These are phyloP conservation scores for Gossypium bickii DNA, from an alignment of 345 rosid species.

Conservation along the genomic window DNA sequence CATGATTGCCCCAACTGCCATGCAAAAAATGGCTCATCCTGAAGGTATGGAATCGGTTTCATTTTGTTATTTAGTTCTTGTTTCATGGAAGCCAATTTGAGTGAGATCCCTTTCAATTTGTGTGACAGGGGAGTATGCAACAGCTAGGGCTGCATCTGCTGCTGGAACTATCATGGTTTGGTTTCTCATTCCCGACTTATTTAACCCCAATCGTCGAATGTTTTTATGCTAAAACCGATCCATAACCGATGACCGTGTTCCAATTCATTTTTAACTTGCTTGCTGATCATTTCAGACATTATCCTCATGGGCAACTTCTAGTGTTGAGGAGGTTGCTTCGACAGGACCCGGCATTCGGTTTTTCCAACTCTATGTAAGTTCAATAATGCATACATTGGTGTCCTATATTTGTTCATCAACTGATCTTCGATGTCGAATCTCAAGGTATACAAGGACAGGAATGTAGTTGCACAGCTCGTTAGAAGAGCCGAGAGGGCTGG, in stretches of 20 bases:
- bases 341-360: constrained; percentile 84
- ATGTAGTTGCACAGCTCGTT: constrained; percentile 79
- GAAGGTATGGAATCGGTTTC: constrained; percentile 39
- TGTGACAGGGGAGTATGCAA: constrained; percentile 80
- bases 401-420: not conserved
- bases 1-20: constrained; percentile 89
- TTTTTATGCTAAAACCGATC: too few relatives aligned
- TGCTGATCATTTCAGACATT: constrained; percentile 49
- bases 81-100: not conserved
- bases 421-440: constrained; percentile 9
- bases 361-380: constrained; percentile 84
- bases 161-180: constrained; percentile 82
- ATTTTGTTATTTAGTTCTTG: not conserved
- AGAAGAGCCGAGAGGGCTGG: constrained; percentile 92
- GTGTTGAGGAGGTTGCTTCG: constrained; percentile 92
- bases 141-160: constrained; percentile 85
- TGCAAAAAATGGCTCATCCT: constrained; percentile 94
- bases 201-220: too few relatives aligned
- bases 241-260: not conserved
- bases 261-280: not conserved
- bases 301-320: constrained; percentile 91
- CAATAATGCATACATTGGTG: not conserved
- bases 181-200: constrained; percentile 5
- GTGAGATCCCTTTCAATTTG: constrained; percentile 6
- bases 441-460: constrained; percentile 73